A percentile compares a stretch with the other conserved stretches of the same genome.
Evolutionary conservation across 1,284 basidiomycete genomes (phyloP).

Genomic region (Sanghuangporus sanghuang): DNA sequence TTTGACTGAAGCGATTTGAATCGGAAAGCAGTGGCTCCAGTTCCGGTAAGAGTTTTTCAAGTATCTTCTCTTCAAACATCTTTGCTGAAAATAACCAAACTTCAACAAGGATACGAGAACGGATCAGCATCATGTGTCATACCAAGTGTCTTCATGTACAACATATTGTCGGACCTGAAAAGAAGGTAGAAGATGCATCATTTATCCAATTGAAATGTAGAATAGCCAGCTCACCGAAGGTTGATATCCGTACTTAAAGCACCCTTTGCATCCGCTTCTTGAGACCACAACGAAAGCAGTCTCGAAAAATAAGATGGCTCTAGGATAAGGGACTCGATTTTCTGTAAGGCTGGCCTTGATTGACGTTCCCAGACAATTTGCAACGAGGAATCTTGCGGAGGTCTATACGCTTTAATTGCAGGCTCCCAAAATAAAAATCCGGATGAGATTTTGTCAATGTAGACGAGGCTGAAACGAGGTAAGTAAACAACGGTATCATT

Average conservation of each 20-base stretch:
- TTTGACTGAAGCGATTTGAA: slow-evolving; percentile 85
- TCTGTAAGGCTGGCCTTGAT: slow-evolving; percentile 56
- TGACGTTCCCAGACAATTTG: slow-evolving; percentile 60
- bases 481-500: not conserved
- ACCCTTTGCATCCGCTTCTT: slow-evolving; percentile 59
- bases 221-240: slow-evolving; percentile 33
- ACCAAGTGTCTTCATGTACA: slow-evolving; percentile 70
- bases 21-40: slow-evolving; percentile 62
- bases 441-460: slow-evolving; percentile 76
- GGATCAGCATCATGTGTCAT: slow-evolving; percentile 20
- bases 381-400: slow-evolving; percentile 36
- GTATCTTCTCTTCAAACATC: slow-evolving; percentile 51
- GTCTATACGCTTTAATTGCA: slow-evolving; percentile 65
- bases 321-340: slow-evolving; percentile 47
- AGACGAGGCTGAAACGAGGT: slow-evolving; percentile 31
- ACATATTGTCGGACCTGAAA: slow-evolving; percentile 46
- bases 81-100: slow-evolving; percentile 42
- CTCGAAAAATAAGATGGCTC: slow-evolving; percentile 57
- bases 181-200: not conserved
- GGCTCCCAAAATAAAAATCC: slow-evolving; percentile 87
- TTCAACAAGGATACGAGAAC: slow-evolving; percentile 14
- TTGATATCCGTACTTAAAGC: slow-evolving; percentile 37
- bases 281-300: slow-evolving; percentile 59
- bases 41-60: slow-evolving; percentile 48
- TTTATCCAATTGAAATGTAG: not conserved